phyloP scores from a whole-genome alignment of 139 green algal genomes.

The Tetradesmus obliquus region DNA sequence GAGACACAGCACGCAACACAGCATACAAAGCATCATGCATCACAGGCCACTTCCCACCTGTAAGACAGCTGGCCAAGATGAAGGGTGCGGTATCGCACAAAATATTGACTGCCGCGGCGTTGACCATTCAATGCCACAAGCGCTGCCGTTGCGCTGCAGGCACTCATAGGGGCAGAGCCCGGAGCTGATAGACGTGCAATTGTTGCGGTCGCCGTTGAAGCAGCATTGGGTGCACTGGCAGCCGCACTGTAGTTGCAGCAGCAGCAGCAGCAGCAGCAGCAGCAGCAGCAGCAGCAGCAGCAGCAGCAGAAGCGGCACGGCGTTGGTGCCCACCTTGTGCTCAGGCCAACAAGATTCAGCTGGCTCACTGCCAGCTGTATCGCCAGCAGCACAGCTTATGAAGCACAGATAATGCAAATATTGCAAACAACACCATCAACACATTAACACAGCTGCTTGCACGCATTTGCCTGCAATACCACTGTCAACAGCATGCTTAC shows the following conservation, averaged over 20 bases:
- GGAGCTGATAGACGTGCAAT: slow-evolving; percentile 26
- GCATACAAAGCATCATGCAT: too few species aligned
- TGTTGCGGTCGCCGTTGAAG: slow-evolving; percentile 30
- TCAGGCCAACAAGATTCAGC: too few species aligned
- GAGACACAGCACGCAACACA: too few species aligned
- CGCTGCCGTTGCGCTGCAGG: slow-evolving; percentile 48
- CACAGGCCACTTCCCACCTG: slow-evolving; percentile 8
- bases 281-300: too few species aligned
- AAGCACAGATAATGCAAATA: slow-evolving; percentile 72
- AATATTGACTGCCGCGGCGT: slow-evolving; percentile 52
- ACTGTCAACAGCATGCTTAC: too few species aligned
- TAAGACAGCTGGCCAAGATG: slow-evolving; percentile 67
- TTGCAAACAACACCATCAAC: slow-evolving; percentile 44
- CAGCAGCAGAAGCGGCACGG: too few species aligned
- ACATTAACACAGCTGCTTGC: too few species aligned
- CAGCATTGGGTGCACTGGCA: slow-evolving; percentile 77
- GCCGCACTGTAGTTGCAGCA: slow-evolving; percentile 60
- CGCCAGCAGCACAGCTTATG: slow-evolving; percentile 69
- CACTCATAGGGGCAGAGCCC: slow-evolving; percentile 53
- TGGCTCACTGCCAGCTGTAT: slow-evolving; percentile 64
- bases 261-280: neutral
- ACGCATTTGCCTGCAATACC: too few species aligned
- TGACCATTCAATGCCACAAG: slow-evolving; percentile 68
- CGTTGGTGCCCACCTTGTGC: too few species aligned
- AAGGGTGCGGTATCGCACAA: slow-evolving; percentile 64